phyloP scores from a whole-genome alignment of 2,329 filamentous ascomycete genomes.

The Monosporascus ibericus region DNA sequence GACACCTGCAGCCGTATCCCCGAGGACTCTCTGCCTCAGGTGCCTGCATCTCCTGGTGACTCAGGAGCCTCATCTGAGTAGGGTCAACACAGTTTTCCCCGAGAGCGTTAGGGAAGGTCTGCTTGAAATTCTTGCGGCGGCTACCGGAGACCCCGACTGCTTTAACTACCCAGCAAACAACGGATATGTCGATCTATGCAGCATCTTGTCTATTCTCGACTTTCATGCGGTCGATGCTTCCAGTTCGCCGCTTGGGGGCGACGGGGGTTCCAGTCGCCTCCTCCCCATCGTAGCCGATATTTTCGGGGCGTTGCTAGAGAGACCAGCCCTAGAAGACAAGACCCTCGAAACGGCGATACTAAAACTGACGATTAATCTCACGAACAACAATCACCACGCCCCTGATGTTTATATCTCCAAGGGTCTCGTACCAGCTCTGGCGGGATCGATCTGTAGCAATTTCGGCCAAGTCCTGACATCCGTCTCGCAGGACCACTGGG shows the following conservation, averaged over 20 bases:
- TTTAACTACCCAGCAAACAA: constrained; percentile 31
- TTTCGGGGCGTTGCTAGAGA: constrained; percentile 32
- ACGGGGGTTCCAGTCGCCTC: constrained; percentile 42
- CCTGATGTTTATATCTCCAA: constrained; percentile 64
- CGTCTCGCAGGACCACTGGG: constrained; percentile 42
- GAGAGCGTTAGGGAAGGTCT: constrained; percentile 41
- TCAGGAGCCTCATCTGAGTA: constrained; percentile 42
- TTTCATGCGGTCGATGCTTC: constrained; percentile 44
- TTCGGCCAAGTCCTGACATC: constrained; percentile 43
- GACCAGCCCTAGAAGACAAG: constrained; percentile 30
- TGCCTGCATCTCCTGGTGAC: constrained; percentile 53
- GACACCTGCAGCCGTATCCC: constrained; percentile 47
- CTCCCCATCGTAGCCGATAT: constrained; percentile 46
- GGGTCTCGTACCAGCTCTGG: constrained; percentile 44
- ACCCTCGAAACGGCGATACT: constrained; percentile 45
- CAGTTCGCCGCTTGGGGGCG: constrained; percentile 31
- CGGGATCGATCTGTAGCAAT: constrained; percentile 43
- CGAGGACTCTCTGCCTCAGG: constrained; percentile 58
- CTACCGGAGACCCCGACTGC: constrained; percentile 25
- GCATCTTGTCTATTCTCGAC: constrained; percentile 47
- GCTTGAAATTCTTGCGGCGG: constrained; percentile 37
- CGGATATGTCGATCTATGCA: constrained; percentile 29
- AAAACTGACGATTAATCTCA: constrained; percentile 75
- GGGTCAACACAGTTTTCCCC: constrained; percentile 43
- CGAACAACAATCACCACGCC: constrained; percentile 69